These are phyloP conservation scores for Phytophthora macrochlamydospora DNA, from an alignment of 352 stramenopile genomes.

Conservation along the genomic window DNA sequence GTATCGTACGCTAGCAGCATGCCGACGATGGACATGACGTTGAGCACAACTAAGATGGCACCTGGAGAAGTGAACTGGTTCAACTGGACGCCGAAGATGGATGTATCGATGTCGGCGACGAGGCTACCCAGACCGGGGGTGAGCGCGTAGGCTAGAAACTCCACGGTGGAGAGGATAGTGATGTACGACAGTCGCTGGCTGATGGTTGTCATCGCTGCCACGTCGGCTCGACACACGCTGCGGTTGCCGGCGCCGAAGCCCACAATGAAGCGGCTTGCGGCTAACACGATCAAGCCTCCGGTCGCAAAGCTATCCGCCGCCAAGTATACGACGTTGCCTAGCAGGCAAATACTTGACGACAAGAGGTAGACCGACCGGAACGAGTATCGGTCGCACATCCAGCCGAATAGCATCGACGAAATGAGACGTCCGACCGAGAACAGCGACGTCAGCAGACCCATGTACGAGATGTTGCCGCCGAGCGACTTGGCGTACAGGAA, in stretches of 20 bases:
- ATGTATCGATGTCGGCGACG: slow-evolving; percentile 54
- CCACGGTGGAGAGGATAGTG: slow-evolving; percentile 71
- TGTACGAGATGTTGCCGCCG: slow-evolving; percentile 61
- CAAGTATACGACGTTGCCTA: slow-evolving; percentile 71
- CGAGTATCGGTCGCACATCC: slow-evolving; percentile 78
- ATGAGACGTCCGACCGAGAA: slow-evolving; percentile 76
- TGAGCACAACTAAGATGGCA: slow-evolving; percentile 59
- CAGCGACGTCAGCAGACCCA: slow-evolving; percentile 74
- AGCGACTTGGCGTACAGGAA: slow-evolving; percentile 82
- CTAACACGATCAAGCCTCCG: slow-evolving; percentile 52
- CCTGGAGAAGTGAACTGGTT: slow-evolving; percentile 71
- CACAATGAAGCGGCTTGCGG: slow-evolving; percentile 71
- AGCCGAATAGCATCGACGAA: slow-evolving; percentile 76
- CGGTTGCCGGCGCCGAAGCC: slow-evolving; percentile 77
- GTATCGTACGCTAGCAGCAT: slow-evolving; percentile 64
- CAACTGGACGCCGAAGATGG: slow-evolving; percentile 61
- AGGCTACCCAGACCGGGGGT: slow-evolving; percentile 67
- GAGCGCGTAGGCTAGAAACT: slow-evolving; percentile 79
- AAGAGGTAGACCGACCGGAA: slow-evolving; percentile 77
- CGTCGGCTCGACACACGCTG: slow-evolving; percentile 75
- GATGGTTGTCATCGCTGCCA: slow-evolving; percentile 64
- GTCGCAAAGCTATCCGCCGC: slow-evolving; percentile 56
- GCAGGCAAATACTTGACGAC: slow-evolving; percentile 60
- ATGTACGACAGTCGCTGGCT: slow-evolving; percentile 70
- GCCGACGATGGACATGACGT: slow-evolving; percentile 58